phyloP scores from a whole-genome alignment of 306 rosid genomes.

The Malus fusca region DNA sequence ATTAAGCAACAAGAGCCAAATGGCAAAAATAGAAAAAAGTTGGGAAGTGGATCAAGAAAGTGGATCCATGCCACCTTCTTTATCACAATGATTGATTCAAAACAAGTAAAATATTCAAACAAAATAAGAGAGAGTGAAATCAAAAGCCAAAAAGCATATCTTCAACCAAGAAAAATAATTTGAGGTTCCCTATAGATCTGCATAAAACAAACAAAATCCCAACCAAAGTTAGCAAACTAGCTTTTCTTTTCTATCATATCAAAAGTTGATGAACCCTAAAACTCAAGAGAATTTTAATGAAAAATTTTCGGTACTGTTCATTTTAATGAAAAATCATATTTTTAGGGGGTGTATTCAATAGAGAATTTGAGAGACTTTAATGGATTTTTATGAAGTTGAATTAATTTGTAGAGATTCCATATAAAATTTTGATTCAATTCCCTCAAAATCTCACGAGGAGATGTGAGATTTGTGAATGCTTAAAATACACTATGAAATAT shows the following conservation, averaged over 20 bases:
- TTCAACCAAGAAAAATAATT: neutral
- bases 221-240: neutral
- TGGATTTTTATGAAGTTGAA: no score
- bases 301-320: no score
- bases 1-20: neutral
- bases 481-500: no score
- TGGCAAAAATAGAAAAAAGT: neutral
- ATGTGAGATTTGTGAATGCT: no score
- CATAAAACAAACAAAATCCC: neutral
- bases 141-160: constrained; percentile 2
- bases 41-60: neutral
- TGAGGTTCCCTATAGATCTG: neutral
- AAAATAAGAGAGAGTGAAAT: neutral
- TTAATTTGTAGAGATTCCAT: no score
- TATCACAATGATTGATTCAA: neutral
- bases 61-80: neutral
- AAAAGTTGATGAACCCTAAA: neutral
- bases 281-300: no score
- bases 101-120: neutral
- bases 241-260: neutral
- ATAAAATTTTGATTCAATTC: no score
- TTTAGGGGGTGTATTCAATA: no score
- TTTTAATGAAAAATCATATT: no score
- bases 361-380: no score
- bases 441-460: no score